phyloP scores from a whole-genome alignment of 495 filamentous ascomycete genomes.

The Tetracladium setigerum region DNA sequence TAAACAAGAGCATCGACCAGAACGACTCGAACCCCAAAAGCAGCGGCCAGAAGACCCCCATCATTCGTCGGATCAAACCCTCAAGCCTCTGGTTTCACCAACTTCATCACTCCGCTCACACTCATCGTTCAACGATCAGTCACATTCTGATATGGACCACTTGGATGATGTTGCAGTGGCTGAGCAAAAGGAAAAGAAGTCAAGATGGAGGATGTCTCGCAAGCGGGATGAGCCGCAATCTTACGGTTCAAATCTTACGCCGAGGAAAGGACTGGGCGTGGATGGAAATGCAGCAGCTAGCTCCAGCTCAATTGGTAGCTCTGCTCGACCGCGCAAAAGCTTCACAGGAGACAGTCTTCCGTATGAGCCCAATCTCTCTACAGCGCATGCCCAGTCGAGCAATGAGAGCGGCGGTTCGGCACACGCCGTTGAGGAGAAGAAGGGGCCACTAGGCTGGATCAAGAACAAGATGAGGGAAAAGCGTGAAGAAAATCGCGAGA shows the following conservation, averaged over 20 bases:
- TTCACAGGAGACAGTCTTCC: conserved; percentile 42
- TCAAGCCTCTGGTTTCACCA: conserved; percentile 52
- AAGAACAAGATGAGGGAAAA: conserved; percentile 76
- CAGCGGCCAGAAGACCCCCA: conserved; percentile 2
- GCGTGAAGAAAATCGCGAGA: conserved; percentile 44
- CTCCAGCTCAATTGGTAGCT: conserved; percentile 60
- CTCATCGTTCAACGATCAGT: conserved; percentile 61
- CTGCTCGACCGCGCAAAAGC: conserved; percentile 41
- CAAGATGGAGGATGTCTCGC: conserved; percentile 69
- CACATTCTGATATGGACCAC: conserved; percentile 64
- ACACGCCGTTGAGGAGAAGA: conserved; percentile 44
- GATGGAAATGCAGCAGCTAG: conserved; percentile 62
- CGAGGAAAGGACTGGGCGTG: conserved; percentile 41
- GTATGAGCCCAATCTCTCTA: conserved; percentile 21
- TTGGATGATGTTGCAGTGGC: conserved; percentile 42
- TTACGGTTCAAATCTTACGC: conserved; percentile 36
- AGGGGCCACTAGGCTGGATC: conserved; percentile 75
- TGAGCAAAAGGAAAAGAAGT: conserved; percentile 55
- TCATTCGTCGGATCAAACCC: conserved; percentile 35
- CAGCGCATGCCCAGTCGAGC: conserved; percentile 31
- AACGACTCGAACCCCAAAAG: background rate
- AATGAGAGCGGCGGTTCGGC: conserved; percentile 25
- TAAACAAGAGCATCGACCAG: background rate
- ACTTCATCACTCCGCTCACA: conserved; percentile 62
- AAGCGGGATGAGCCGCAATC: conserved; percentile 40